Base-by-base conservation (phyloP, 225 moss, liverwort and hornwort species). In the Thuidium tamariscinum region DNA sequence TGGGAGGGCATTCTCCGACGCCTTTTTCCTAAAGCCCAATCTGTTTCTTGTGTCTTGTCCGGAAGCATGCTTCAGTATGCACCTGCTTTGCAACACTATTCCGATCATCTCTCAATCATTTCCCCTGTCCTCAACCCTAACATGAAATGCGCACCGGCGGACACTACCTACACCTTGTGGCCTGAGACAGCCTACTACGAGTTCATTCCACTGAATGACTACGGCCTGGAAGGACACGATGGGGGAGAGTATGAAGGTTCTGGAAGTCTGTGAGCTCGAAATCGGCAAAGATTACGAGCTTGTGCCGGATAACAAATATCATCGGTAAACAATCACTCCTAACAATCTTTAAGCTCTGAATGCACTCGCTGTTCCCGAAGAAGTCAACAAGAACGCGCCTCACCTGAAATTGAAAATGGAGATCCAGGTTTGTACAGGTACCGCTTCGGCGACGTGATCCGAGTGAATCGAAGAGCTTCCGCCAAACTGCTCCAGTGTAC, bases 281-380 rank as follows among this genome's bases (percentile, higher is more conserved):
- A 81, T 94, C 54, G 96, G 95, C 73, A 92, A 93, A 88, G 87
- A 92, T 63, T 96, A 98, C 84, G 97, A 96, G 88, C 69, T 95
- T 57, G 91, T 95, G 69, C 57, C 23, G 57, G 3, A 89, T 95
- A 34, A 97, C 96, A 34, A 96, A 93, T 32, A 86, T 92, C 55
- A 85, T 74, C 17, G 95, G 96, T 95, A 92, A 83, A 41, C 23
- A 88, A 70, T 59, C 41, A 68, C 42, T 44, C 37, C 9, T 19
- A 17, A 13, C 64, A 67, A 56, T 83, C 17, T 36, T 54, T 39
- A 15, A 83, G 11, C 11, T 66, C 20, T 16, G 41, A 51, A 27
- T 49, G 36, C 39, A 59, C 34, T 30, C 13, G 41, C 62, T 62
- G 59, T 34, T 83, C 61, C 23, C 21, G 36, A 68, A 54, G 75